Percentiles rank a stretch among this genome's conserved stretches.
Evolutionary conservation across 768 basidiomycete genomes (phyloP).

Genomic region (Leucocoprinus birnbaumii): DNA sequence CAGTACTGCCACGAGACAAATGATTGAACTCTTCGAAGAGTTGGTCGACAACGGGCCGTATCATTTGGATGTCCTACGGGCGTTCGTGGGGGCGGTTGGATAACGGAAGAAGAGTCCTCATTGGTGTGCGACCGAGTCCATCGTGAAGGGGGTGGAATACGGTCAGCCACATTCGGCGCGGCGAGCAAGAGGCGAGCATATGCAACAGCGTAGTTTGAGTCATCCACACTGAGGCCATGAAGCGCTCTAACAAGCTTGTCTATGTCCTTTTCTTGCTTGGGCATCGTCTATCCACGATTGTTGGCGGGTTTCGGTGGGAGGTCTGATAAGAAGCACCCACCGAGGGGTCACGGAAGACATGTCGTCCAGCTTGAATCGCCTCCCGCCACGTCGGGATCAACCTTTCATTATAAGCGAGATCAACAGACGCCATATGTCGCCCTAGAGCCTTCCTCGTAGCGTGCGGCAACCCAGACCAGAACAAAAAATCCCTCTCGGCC

Average conservation of each 20-base stretch:
- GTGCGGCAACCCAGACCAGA: neutral
- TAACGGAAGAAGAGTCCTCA: neutral
- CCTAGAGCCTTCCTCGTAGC: neutral
- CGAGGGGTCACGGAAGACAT: neutral
- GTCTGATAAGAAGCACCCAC: neutral
- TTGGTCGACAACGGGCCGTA: neutral
- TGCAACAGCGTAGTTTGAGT: conserved; percentile 3
- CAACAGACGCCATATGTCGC: neutral
- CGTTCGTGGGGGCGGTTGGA: neutral
- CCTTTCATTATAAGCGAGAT: neutral
- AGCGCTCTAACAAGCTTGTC: neutral
- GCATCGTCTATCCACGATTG: neutral
- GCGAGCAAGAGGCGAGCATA: conserved; percentile 4
- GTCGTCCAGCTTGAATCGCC: neutral
- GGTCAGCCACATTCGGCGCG: conserved; percentile 6
- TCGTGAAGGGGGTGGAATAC: conserved; percentile 1
- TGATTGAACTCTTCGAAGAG: neutral
- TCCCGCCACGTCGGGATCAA: conserved; percentile 3
- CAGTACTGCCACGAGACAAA: conserved; percentile 3
- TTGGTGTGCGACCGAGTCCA: neutral
- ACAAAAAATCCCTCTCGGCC: conserved; percentile 1
- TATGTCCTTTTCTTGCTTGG: neutral
- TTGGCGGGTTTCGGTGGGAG: no score
- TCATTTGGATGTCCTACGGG: neutral
- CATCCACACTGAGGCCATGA: neutral